A percentile compares a stretch with the other conserved stretches of the same genome.
Evolutionary conservation across 2,329 filamentous ascomycete genomes (phyloP).

Genomic region (Epichloe sp.): DNA sequence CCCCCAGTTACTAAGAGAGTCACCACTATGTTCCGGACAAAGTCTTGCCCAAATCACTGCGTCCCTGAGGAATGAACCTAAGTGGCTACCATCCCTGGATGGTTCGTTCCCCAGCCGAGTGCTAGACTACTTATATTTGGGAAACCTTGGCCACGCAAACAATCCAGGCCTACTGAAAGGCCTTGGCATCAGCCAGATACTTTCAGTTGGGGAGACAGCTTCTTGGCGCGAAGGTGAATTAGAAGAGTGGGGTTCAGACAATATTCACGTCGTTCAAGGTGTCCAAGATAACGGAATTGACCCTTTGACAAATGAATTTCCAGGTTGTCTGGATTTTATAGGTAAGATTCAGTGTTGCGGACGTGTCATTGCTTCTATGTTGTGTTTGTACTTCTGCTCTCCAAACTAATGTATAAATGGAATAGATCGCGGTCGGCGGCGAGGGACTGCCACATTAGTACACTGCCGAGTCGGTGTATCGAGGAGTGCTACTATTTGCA

Average conservation of each 20-base stretch:
- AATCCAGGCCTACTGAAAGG: constrained; percentile 71
- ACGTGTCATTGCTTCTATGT: background rate
- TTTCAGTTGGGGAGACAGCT: constrained; percentile 84
- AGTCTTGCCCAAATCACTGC: constrained; percentile 39
- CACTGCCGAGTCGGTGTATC: constrained; percentile 96
- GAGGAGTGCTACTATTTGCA: constrained; percentile 91
- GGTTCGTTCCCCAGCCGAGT: constrained; percentile 84
- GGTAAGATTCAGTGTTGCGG: constrained; percentile 35
- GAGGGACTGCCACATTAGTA: constrained; percentile 76
- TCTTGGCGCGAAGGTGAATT: constrained; percentile 63
- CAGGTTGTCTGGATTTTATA: constrained; percentile 79
- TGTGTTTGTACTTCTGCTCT: background rate
- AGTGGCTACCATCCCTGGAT: constrained; percentile 74
- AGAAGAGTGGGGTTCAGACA: constrained; percentile 62
- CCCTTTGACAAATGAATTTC: constrained; percentile 74
- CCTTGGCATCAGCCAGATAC: constrained; percentile 72
- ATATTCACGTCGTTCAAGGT: constrained; percentile 66
- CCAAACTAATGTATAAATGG: background rate
- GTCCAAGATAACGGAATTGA: constrained; percentile 98
- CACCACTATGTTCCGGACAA: constrained; percentile 40
- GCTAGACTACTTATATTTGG: constrained; percentile 89
- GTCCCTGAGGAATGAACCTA: constrained; percentile 48
- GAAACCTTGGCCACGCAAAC: constrained; percentile 86
- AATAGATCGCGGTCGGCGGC: constrained; percentile 62
- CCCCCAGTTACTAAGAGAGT: constrained; percentile 59